A percentile compares a stretch with the other conserved stretches of the same genome.
These are phyloP conservation scores for Talaromyces wortmannii DNA, from an alignment of 495 filamentous ascomycete genomes.

Conservation along the genomic window DNA sequence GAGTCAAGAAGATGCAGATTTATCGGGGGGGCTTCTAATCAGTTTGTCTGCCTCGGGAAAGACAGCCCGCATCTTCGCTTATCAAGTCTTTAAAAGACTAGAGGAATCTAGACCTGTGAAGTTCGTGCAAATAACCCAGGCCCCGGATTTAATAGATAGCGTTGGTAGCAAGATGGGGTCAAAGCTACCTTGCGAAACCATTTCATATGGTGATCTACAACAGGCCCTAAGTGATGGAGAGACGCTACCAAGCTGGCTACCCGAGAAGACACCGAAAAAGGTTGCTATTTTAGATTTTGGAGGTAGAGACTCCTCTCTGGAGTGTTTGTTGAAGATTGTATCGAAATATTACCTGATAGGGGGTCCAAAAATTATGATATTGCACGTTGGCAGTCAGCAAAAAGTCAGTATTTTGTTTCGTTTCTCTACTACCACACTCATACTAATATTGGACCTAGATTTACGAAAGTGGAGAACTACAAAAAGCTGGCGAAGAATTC, in stretches of 20 bases:
- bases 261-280: slow-evolving; percentile 14
- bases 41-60: slow-evolving; percentile 42
- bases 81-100: slow-evolving; percentile 13
- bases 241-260: slow-evolving; percentile 9
- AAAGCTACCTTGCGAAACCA: slow-evolving; percentile 10
- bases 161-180: slow-evolving; percentile 16
- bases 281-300: slow-evolving; percentile 50
- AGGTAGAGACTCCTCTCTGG: slow-evolving; percentile 26
- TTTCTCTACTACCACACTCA: background rate
- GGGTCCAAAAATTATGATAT: slow-evolving; percentile 16
- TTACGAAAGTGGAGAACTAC: slow-evolving; percentile 17
- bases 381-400: slow-evolving; percentile 34
- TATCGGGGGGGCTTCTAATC: slow-evolving; percentile 31
- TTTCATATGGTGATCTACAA: slow-evolving; percentile 15
- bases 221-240: background rate
- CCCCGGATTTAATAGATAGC: slow-evolving; percentile 12
- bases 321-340: slow-evolving; percentile 27
- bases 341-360: background rate
- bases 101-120: slow-evolving; percentile 11
- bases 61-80: slow-evolving; percentile 36
- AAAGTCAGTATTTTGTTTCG: slow-evolving; percentile 13
- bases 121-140: slow-evolving; percentile 20
- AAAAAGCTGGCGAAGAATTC: background rate
- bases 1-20: slow-evolving; percentile 34
- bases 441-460: slow-evolving; percentile 5